These are phyloP conservation scores for Aspergillus conjunctus DNA, from an alignment of 495 filamentous ascomycete species.

Conservation along the genomic window DNA sequence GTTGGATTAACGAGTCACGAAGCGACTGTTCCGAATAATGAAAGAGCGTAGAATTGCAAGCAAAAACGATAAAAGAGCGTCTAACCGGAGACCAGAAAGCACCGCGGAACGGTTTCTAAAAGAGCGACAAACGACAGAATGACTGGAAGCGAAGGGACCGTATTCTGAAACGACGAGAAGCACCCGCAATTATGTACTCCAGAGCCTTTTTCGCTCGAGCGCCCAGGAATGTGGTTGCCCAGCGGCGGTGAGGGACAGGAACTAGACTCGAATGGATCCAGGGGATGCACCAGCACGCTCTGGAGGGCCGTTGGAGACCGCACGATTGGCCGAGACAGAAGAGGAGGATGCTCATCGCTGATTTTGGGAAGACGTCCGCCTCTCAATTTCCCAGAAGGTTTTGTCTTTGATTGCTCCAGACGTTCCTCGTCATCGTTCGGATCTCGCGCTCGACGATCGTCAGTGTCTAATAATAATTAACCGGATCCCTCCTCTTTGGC, in stretches of 20 bases:
- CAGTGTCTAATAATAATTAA: conserved; percentile 10
- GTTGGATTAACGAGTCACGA: conserved; percentile 21
- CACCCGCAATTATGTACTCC: conserved; percentile 29
- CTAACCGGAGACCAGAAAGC: conserved; percentile 33
- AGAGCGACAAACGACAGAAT: conserved; percentile 37
- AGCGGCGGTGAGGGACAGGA: conserved; percentile 37
- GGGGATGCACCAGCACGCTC: conserved; percentile 24
- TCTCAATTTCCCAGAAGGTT: conserved; percentile 19
- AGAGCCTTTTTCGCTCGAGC: conserved; percentile 10
- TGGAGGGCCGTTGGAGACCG: conserved; percentile 27
- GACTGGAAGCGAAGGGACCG: conserved; percentile 38
- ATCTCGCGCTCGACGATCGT: conserved; percentile 23
- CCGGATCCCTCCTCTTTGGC: not conserved
- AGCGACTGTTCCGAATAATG: conserved; percentile 29
- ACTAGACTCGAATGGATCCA: conserved; percentile 23
- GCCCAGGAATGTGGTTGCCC: conserved; percentile 39
- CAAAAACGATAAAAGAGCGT: conserved; percentile 37
- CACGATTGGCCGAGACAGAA: conserved; percentile 27
- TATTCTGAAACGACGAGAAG: conserved; percentile 33
- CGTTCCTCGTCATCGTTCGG: conserved; percentile 20
- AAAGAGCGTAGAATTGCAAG: conserved; percentile 27
- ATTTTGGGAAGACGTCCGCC: conserved; percentile 21
- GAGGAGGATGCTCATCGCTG: conserved; percentile 16
- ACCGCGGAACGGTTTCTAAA: conserved; percentile 40
- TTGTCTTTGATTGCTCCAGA: conserved; percentile 17